phyloP scores from a whole-genome alignment of 75 land plant species.

The Larix kaempferi region DNA sequence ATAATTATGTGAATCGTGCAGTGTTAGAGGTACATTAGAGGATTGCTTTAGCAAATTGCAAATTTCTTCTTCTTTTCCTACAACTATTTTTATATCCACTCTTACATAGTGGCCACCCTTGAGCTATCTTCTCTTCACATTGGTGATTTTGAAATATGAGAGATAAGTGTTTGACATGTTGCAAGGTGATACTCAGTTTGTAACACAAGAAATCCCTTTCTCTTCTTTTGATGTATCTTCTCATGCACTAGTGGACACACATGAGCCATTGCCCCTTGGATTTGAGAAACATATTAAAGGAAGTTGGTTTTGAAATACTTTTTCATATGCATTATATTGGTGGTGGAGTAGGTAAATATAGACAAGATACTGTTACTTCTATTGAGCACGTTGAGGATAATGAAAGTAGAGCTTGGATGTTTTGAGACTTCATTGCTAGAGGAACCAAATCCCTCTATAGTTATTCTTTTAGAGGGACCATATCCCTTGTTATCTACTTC shows the following conservation, averaged over 20 bases:
- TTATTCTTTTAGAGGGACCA: no score
- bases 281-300: neutral
- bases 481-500: no score
- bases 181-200: no score
- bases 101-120: neutral
- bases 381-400: neutral
- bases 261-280: no score
- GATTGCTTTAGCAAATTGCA: no score
- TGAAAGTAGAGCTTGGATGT: neutral
- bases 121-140: neutral
- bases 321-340: neutral
- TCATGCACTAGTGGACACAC: no score
- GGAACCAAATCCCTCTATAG: neutral
- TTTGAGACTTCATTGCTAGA: neutral
- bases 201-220: no score
- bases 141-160: neutral
- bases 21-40: no score
- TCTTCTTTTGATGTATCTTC: no score
- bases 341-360: neutral
- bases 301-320: neutral
- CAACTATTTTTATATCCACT: neutral
- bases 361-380: neutral
- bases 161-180: no score
- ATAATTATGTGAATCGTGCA: no score
- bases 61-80: neutral